Base-by-base conservation (phyloP, 2,329 filamentous ascomycete genomes). In the Fusarium pseudonygamai region DNA sequence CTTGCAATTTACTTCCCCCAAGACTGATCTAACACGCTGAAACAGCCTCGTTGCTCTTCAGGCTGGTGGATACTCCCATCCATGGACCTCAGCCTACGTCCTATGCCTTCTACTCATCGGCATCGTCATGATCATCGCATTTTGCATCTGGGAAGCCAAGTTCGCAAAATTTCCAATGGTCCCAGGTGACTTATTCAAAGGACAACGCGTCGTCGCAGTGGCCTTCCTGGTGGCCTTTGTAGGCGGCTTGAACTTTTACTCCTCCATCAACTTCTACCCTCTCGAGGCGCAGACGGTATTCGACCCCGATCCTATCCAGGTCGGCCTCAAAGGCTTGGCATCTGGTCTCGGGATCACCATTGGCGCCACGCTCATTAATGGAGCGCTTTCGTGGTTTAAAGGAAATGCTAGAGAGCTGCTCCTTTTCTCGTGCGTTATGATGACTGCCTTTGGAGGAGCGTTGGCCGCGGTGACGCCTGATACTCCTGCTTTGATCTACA, bases 1-100 rank as follows among this genome's bases (percentile, higher is more conserved):
- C 26, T 28, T 3, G 2, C 0, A 5, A 22, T 15, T 11, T 6
- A 0, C 13, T 47, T 30, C 4, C 6, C 6, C 45, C 15, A 11
- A 47, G 4, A n/a, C 5, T 47, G 6, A 4, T 30, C 26, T 47
- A 47, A 47, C 10, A 8, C 6, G 4, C 3, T 30, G 4, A 6
- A n/a, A 16, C 3, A 47, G 45, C 14, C 26, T 47, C 4, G 26
- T 47, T 30, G 45, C 45, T 12, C 26, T 47, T 9, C 45, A 47
- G 6, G 45, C 45, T 12, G 45, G 45, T 12, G 45, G 45, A n/a
- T 47, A 47, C 13, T 47, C 45, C 4, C 26, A 47, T 16, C 45
- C 45, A 4, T 47, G 45, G 45, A 4, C 26, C 9, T 47, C 45
- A 4, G 45, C 45, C 26, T 47, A 47, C 6, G 45, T 47, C 5